Evolutionary conservation across 495 filamentous ascomycete species (phyloP), one percentile per base, ranked within the genome.

Genomic region (Rostrohypoxylon terebratum): DNA sequence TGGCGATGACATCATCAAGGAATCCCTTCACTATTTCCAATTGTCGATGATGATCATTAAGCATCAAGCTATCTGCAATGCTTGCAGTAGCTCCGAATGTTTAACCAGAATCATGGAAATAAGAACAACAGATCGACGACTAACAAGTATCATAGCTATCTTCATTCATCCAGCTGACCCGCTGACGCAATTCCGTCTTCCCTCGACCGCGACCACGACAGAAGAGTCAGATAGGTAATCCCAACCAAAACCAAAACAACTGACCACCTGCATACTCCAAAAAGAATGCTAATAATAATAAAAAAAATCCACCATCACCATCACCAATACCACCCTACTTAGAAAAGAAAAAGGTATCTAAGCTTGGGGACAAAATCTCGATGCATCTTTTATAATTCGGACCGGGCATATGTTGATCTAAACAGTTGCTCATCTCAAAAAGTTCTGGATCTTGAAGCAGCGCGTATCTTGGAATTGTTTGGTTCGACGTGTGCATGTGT

Each of bases 151-250:
- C 59, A 54, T 57, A 59, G 62, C 45, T 62, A 57, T 65, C 28
- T 48, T 66, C 20, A 9, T 58, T 57, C 33, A 55, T 47, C 23
- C 59, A 62, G 51, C 44, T 64, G 64, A 72, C 70, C 59, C 64
- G 70, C 70, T 72, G 70, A 72, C 70, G 70, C 70, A 72, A 72
- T 68, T 54, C 55, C 23, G 10, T 38, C 7, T 45, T 28, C 18
- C 47, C 64, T 25, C 48, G 34, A 51, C 40, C 63, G 54, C 10
- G 42, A 62, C 62, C n/a, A n/a, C n/a, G n/a, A n/a, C n/a, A n/a
- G 34, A 48, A 55, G 42, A 44, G 42, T 18, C n/a, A 45, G 42
- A 18, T 20, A 45, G 38, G 14, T n/a, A n/a, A 42, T 42, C 9
- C 34, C 34, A 38, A 10, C 34, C 34, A 38, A 13, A 38, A 9